Percentiles rank a stretch among this genome's conserved stretches.
These are phyloP conservation scores for Funneliformis caledonium DNA, from an alignment of 371 early-diverging fungal species.

Conservation along the genomic window DNA sequence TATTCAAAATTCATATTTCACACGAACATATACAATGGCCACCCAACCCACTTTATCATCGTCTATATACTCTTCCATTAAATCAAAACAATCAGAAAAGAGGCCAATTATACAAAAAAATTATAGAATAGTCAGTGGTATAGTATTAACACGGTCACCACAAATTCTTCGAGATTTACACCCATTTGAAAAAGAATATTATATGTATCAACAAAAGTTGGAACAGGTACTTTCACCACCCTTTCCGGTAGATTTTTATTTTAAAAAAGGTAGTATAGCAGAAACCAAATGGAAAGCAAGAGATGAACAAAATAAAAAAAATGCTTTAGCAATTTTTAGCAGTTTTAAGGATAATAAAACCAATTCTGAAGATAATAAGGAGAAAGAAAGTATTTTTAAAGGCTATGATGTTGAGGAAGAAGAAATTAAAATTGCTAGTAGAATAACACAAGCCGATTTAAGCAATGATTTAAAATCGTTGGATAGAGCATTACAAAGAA, in stretches of 20 bases:
- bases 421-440: constrained; percentile 54
- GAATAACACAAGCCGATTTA: constrained; percentile 72
- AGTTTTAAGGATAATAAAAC: constrained; percentile 32
- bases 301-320: constrained; percentile 40
- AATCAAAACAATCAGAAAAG: too few species aligned
- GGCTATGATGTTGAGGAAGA: constrained; percentile 50
- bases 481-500: constrained; percentile 74
- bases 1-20: too few species aligned
- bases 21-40: too few species aligned
- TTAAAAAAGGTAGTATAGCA: constrained; percentile 86
- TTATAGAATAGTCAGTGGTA: constrained; percentile 64
- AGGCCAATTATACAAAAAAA: neutral
- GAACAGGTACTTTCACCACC: constrained; percentile 65
- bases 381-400: neutral
- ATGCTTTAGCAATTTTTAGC: constrained; percentile 28
- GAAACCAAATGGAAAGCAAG: constrained; percentile 73
- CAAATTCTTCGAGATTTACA: constrained; percentile 73
- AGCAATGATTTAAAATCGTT: constrained; percentile 69
- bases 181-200: constrained; percentile 78
- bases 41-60: too few species aligned
- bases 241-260: constrained; percentile 84
- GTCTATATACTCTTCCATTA: too few species aligned
- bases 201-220: constrained; percentile 73
- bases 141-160: constrained; percentile 82
- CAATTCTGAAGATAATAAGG: constrained; percentile 40